A percentile compares a stretch with the other conserved stretches of the same genome.
These are phyloP conservation scores for Anisogramma anomala DNA, from an alignment of 2,329 filamentous ascomycete species.

Conservation along the genomic window DNA sequence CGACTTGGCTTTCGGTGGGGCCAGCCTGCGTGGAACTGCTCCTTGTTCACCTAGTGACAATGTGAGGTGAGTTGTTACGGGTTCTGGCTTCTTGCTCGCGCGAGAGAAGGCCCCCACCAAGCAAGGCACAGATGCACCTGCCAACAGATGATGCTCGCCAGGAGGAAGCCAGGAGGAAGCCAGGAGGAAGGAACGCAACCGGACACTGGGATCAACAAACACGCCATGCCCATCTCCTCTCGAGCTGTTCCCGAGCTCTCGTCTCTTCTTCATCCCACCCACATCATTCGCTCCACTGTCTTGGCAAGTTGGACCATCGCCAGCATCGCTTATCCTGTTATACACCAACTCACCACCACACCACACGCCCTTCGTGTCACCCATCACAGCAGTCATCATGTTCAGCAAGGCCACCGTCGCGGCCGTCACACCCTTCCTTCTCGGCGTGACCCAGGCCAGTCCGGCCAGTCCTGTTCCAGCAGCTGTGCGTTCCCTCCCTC, in stretches of 20 bases:
- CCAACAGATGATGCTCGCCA: too few relatives aligned
- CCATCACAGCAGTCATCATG: conserved; percentile 4
- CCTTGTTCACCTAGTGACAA: too few relatives aligned
- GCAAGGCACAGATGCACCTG: too few relatives aligned
- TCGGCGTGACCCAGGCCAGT: conserved; percentile 6
- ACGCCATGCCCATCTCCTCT: background rate
- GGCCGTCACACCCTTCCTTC: conserved; percentile 1
- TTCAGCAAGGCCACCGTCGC: conserved; percentile 2
- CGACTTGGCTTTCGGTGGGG: too few relatives aligned
- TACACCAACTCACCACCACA: background rate
- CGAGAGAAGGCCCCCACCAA: too few relatives aligned
- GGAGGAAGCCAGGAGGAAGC: too few relatives aligned
- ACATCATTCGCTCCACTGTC: background rate
- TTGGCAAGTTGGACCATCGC: conserved; percentile 2
- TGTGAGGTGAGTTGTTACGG: too few relatives aligned
- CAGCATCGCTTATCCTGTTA: background rate
- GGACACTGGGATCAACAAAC: background rate
- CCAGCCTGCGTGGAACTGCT: too few relatives aligned
- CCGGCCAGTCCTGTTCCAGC: background rate
- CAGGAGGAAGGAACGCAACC: background rate
- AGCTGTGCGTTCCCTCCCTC: background rate
- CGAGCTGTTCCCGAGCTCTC: background rate
- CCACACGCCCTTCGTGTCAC: too few relatives aligned
- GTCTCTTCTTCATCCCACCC: background rate
- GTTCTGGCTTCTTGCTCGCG: too few relatives aligned